phyloP scores from a whole-genome alignment of 768 basidiomycete genomes.

The Phlebiopsis flavidoalba region DNA sequence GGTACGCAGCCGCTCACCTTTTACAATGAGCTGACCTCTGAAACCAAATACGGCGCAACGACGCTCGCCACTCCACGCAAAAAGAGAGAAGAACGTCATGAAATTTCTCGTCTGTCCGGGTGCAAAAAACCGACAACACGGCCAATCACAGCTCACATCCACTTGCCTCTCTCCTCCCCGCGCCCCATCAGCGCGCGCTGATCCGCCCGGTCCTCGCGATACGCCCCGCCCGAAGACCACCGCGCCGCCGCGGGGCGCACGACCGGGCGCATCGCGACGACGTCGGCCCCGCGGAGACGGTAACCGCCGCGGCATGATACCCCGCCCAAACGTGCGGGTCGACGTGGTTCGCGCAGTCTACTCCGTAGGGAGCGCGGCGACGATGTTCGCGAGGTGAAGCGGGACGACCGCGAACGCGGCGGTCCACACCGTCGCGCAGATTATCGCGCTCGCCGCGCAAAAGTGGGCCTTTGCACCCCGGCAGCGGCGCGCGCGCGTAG shows the following conservation, averaged over 20 bases:
- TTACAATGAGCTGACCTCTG: background rate
- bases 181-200: no score
- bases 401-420: slow-evolving; percentile 53
- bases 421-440: slow-evolving; percentile 43
- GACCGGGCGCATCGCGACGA: slow-evolving; percentile 22
- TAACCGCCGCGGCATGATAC: slow-evolving; percentile 57
- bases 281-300: slow-evolving; percentile 45
- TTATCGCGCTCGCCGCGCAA: slow-evolving; percentile 45
- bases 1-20: background rate
- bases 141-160: background rate
- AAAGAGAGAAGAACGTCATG: background rate
- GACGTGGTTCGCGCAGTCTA: slow-evolving; percentile 70
- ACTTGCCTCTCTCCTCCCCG: no score
- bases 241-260: slow-evolving; percentile 16
- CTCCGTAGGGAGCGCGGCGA: slow-evolving; percentile 52
- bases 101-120: background rate
- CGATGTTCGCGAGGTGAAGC: slow-evolving; percentile 55
- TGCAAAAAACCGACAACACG: background rate
- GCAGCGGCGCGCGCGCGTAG: slow-evolving; percentile 54
- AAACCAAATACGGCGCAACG: background rate
- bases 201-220: slow-evolving; percentile 21
- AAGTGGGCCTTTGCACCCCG: slow-evolving; percentile 64
- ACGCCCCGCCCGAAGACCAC: slow-evolving; percentile 10
- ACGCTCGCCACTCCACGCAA: background rate
- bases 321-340: slow-evolving; percentile 57